Conservation (phyloP, 2,329 filamentous ascomycete genomes). For the Trichoderma asperellum region DNA sequence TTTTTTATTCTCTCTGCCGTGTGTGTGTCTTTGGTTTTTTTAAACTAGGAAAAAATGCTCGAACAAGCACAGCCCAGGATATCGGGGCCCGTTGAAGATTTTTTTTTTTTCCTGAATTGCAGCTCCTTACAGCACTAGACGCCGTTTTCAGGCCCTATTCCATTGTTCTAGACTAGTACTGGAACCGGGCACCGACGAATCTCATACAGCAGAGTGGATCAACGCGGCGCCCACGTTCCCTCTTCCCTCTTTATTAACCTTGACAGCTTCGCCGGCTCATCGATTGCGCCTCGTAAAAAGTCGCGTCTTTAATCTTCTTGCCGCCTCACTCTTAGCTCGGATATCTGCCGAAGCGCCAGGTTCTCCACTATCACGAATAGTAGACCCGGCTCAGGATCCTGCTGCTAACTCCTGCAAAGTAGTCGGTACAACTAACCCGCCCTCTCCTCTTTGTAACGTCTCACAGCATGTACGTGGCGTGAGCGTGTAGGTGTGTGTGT, state of each 20-base stretch:
- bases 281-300: neutral
- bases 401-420: neutral
- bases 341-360: constrained; percentile 18
- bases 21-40: too few species aligned
- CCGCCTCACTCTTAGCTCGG: constrained; percentile 6
- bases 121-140: constrained; percentile 3
- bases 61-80: too few species aligned
- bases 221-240: neutral
- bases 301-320: neutral
- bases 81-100: neutral
- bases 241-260: neutral
- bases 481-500: too few species aligned
- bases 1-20: neutral
- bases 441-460: neutral
- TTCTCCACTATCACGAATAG: constrained; percentile 29
- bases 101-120: neutral
- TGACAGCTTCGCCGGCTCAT: neutral
- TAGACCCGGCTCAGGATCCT: neutral
- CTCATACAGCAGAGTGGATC: neutral
- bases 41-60: too few species aligned
- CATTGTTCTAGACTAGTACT: neutral
- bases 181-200: neutral
- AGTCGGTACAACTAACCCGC: neutral
- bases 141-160: neutral
- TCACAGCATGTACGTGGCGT: neutral